These are phyloP conservation scores for Nissolia schottii DNA, from an alignment of 306 rosid species.

Conservation along the genomic window DNA sequence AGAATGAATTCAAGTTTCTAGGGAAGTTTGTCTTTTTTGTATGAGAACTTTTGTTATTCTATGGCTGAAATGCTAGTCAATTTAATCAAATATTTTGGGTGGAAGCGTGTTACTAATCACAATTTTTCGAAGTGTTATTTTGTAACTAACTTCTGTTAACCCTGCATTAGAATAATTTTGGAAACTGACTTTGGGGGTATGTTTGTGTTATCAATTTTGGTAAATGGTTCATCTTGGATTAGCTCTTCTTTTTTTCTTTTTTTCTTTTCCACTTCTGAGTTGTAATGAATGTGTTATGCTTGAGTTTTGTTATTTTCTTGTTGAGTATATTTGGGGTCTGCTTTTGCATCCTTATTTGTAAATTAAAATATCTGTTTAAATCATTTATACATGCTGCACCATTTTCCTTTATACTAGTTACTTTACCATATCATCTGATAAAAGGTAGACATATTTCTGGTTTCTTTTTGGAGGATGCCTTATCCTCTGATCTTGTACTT, in stretches of 20 bases:
- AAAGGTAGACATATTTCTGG: neutral
- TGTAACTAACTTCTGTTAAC: neutral
- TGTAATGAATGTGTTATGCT: neutral
- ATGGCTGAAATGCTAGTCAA: neutral
- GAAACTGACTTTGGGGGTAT: neutral
- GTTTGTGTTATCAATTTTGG: neutral
- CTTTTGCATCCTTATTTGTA: conserved; percentile 7
- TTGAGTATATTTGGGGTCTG: neutral
- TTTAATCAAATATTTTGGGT: neutral
- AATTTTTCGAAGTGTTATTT: too few relatives aligned
- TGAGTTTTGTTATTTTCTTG: neutral
- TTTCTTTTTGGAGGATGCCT: conserved; percentile 4
- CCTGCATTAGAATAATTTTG: neutral
- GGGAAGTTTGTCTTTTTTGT: too few relatives aligned
- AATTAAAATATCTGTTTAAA: neutral
- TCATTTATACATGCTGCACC: neutral
- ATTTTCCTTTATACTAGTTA: neutral
- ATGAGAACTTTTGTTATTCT: neutral
- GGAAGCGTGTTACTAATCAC: neutral
- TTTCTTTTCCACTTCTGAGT: too few relatives aligned
- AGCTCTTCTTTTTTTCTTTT: too few relatives aligned
- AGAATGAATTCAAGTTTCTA: neutral
- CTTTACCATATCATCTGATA: conserved; percentile 10
- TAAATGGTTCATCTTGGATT: conserved; percentile 1
- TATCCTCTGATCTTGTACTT: neutral